A percentile compares a stretch with the other conserved stretches of the same genome.
Conservation (phyloP, 805 yeast genomes). For the Hanseniaspora occidentalis region DNA sequence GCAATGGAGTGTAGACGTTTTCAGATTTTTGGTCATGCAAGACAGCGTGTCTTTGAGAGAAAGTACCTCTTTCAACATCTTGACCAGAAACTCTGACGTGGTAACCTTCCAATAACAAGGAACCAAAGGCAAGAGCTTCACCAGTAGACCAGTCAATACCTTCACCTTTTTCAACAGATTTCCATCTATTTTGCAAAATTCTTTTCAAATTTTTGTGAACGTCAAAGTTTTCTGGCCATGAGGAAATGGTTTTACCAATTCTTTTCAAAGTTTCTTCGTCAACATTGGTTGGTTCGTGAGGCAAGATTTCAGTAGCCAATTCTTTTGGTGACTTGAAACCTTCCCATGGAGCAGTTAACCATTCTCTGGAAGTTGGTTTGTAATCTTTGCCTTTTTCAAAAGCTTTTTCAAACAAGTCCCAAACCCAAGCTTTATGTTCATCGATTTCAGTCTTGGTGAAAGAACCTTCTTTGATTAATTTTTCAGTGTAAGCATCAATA, state of each 20-base stretch:
- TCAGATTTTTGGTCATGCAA: slow-evolving; percentile 91
- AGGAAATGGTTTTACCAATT: slow-evolving; percentile 66
- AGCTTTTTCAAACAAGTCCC: slow-evolving; percentile 86
- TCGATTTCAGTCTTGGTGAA: slow-evolving; percentile 83
- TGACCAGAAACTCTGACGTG: slow-evolving; percentile 97
- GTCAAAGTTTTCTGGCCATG: slow-evolving; percentile 79
- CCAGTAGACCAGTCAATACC: slow-evolving; percentile 99
- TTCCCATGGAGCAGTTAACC: slow-evolving; percentile 99
- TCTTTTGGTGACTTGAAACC: slow-evolving; percentile 96
- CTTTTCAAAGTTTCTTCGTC: slow-evolving; percentile 56
- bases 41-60: slow-evolving; percentile 98
- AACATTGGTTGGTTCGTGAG: slow-evolving; percentile 92
- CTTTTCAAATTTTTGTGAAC: slow-evolving; percentile 94
- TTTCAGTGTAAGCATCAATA: slow-evolving; percentile 69
- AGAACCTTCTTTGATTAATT: slow-evolving; percentile 74
- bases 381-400: slow-evolving; percentile 82
- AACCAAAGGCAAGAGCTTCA: slow-evolving; percentile 96
- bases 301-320: slow-evolving; percentile 87
- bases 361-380: slow-evolving; percentile 84
- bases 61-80: slow-evolving; percentile 99
- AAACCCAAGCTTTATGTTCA: slow-evolving; percentile 96
- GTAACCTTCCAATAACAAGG: slow-evolving; percentile 83
- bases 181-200: slow-evolving; percentile 77
- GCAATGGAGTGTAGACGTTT: slow-evolving; percentile 71
- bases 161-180: slow-evolving; percentile 77